Evolutionary conservation across 371 early-diverging fungal genomes (phyloP).

Genomic region (Syncephalis plumigaleata): DNA sequence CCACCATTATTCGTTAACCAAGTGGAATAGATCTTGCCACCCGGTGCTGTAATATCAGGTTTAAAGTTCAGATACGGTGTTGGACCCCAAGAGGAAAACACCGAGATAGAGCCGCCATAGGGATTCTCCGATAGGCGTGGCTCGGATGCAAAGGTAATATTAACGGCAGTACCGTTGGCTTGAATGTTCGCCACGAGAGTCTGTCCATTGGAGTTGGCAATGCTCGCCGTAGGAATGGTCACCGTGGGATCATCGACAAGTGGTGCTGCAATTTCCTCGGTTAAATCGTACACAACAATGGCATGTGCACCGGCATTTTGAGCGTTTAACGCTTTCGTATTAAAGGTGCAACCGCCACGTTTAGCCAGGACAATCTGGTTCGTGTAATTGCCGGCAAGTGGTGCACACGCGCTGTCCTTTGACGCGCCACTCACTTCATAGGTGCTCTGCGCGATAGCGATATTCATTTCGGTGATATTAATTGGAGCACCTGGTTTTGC

Average conservation of each 20-base stretch:
- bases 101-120: conserved; percentile 23
- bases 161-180: neutral
- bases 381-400: conserved; percentile 10
- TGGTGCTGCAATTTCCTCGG: conserved; percentile 14
- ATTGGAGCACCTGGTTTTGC: neutral
- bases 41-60: conserved; percentile 52
- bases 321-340: conserved; percentile 26
- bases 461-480: neutral
- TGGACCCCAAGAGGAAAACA: conserved; percentile 49
- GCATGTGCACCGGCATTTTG: conserved; percentile 40
- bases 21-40: conserved; percentile 55
- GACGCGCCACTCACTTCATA: neutral
- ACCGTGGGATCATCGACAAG: conserved; percentile 5
- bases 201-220: neutral
- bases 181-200: neutral
- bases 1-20: conserved; percentile 22
- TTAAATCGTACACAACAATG: conserved; percentile 25
- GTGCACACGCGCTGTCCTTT: conserved; percentile 26
- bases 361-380: conserved; percentile 27
- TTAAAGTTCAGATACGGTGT: conserved; percentile 47
- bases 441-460: neutral
- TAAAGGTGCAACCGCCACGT: conserved; percentile 36
- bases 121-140: conserved; percentile 5
- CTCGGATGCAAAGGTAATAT: neutral
- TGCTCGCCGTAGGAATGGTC: conserved; percentile 15